These are phyloP conservation scores for Ceratocystis destructans DNA, from an alignment of 2,329 filamentous ascomycete genomes.

Conservation along the genomic window DNA sequence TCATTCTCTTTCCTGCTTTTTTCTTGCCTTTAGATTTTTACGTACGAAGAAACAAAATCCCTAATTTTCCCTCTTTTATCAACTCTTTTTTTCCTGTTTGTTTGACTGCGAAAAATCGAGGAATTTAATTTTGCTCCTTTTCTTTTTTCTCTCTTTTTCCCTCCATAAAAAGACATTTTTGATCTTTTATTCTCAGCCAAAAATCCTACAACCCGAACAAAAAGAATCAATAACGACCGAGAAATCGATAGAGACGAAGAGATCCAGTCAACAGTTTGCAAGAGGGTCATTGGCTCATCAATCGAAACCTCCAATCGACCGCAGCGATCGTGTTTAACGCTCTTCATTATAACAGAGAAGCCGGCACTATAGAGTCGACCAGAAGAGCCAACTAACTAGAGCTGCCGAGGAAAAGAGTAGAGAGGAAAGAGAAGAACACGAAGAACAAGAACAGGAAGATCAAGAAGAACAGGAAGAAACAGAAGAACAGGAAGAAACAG, in stretches of 20 bases:
- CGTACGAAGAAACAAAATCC: too few species aligned
- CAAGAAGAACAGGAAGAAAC: too few species aligned
- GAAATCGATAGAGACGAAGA: background rate
- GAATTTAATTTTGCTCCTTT: background rate
- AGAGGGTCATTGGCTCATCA: background rate
- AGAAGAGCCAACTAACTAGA: too few species aligned
- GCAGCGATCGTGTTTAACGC: too few species aligned
- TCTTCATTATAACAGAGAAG: too few species aligned
- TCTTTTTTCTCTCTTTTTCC: background rate
- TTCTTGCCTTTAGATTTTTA: background rate
- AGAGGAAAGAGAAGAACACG: too few species aligned
- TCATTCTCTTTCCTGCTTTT: background rate
- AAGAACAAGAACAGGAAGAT: too few species aligned
- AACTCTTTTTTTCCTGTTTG: slow-evolving; percentile 3
- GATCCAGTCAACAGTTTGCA: background rate
- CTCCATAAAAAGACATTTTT: background rate
- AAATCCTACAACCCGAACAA: background rate
- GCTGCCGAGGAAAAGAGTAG: too few species aligned
- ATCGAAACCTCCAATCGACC: background rate
- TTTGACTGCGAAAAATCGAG: background rate
- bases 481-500: too few species aligned
- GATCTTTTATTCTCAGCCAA: slow-evolving; percentile 2
- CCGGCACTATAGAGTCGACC: too few species aligned
- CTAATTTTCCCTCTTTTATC: background rate
- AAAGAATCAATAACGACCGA: background rate